These are phyloP conservation scores for Nicotiana rustica DNA, from an alignment of 305 asterid species.

Conservation along the genomic window DNA sequence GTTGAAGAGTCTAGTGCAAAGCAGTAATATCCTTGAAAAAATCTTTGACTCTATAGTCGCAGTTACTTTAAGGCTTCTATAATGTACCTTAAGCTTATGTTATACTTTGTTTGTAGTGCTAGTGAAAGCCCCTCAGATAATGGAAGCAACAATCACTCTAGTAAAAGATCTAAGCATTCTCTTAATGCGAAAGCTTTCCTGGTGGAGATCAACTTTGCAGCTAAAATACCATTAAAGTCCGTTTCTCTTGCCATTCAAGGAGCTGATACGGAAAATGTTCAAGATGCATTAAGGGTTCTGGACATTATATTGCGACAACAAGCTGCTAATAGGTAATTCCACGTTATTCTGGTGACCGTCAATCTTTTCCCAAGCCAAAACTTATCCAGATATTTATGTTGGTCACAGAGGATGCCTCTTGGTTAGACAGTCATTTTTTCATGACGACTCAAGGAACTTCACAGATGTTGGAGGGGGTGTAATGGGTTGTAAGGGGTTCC, in stretches of 20 bases:
- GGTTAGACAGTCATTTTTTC: slow-evolving; percentile 92
- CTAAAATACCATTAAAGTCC: slow-evolving; percentile 70
- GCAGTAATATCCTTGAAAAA: slow-evolving; percentile 49
- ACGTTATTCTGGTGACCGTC: slow-evolving; percentile 12
- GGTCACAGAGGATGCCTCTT: slow-evolving; percentile 80
- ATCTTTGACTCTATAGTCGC: slow-evolving; percentile 30
- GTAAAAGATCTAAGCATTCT: slow-evolving; percentile 71
- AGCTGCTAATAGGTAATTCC: slow-evolving; percentile 76
- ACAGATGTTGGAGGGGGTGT: slow-evolving; percentile 93
- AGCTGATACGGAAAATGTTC: slow-evolving; percentile 61
- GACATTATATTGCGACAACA: slow-evolving; percentile 84
- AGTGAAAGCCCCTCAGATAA: slow-evolving; percentile 48
- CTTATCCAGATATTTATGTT: slow-evolving; percentile 32
- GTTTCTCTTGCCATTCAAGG: slow-evolving; percentile 73
- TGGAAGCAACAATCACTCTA: slow-evolving; percentile 53
- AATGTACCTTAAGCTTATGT: slow-evolving; percentile 33
- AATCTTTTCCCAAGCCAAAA: slow-evolving; percentile 28
- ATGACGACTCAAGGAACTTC: slow-evolving; percentile 75
- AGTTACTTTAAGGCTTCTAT: slow-evolving; percentile 19
- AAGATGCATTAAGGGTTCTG: slow-evolving; percentile 79
- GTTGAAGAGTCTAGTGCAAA: slow-evolving; percentile 76
- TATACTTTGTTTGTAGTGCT: slow-evolving; percentile 41
- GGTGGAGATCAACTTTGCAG: slow-evolving; percentile 74
- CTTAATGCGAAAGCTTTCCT: slow-evolving; percentile 61
- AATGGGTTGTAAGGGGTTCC: slow-evolving; percentile 68